Percentiles rank a stretch among this genome's conserved stretches.
Evolutionary conservation across 768 basidiomycete genomes (phyloP).

Genomic region (Tricholoma flavovirens): DNA sequence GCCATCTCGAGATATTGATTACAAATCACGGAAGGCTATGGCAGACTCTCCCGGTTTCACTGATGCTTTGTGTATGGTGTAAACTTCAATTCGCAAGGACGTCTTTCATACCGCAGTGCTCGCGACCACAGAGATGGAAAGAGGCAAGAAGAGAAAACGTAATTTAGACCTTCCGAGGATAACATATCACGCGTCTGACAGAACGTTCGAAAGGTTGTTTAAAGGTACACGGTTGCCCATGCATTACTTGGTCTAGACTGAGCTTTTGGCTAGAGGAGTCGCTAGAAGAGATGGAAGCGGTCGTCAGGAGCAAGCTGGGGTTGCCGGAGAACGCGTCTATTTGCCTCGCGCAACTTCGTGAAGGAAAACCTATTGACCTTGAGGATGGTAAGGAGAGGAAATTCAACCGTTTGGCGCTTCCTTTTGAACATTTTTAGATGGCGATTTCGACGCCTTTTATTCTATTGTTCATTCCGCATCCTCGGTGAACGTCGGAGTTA

Average conservation of each 20-base stretch:
- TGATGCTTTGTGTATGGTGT: too few relatives aligned
- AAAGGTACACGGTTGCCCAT: constrained; percentile 34
- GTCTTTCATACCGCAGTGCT: constrained; percentile 6
- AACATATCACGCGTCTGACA: constrained; percentile 36
- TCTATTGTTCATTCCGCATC: constrained; percentile 34
- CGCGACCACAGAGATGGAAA: constrained; percentile 27
- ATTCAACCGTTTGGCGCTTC: not conserved
- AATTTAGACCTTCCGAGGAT: constrained; percentile 36
- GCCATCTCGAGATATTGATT: too few relatives aligned
- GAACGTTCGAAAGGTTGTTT: constrained; percentile 49
- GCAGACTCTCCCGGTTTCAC: too few relatives aligned
- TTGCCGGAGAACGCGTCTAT: constrained; percentile 33
- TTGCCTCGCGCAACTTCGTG: constrained; percentile 47
- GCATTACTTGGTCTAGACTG: not conserved
- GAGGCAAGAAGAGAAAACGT: constrained; percentile 38
- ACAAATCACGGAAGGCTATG: too few relatives aligned
- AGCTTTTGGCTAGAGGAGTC: constrained; percentile 44
- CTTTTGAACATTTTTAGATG: constrained; percentile 42
- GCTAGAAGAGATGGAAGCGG: constrained; percentile 49
- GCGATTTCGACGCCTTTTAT: constrained; percentile 73
- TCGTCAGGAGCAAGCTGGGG: constrained; percentile 58
- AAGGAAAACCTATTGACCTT: constrained; percentile 52
- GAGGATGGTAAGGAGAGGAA: constrained; percentile 56
- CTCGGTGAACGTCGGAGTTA: constrained; percentile 33
- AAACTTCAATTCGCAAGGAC: too few relatives aligned